Percentiles rank a stretch among this genome's conserved stretches.
Evolutionary conservation across 768 basidiomycete species (phyloP).

Genomic region (Tulasnella sp.): DNA sequence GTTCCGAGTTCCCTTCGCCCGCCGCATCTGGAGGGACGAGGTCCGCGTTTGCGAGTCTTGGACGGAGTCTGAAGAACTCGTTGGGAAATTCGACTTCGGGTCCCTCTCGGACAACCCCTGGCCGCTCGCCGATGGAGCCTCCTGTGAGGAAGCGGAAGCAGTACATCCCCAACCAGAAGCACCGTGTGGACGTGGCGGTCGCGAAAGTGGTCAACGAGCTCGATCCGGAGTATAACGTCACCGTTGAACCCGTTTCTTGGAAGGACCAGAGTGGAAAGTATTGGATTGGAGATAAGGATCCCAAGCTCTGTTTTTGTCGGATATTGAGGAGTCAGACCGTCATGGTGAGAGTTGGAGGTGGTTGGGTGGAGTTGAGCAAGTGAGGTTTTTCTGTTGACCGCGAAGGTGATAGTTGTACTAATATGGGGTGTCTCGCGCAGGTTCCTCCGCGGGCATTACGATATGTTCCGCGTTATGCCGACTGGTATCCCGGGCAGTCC

Average conservation of each 20-base stretch:
- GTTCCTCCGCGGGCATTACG: slow-evolving; percentile 79
- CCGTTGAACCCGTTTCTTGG: slow-evolving; percentile 71
- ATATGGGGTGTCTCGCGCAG: no score
- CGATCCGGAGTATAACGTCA: slow-evolving; percentile 70
- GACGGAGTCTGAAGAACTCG: slow-evolving; percentile 1
- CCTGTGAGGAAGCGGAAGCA: slow-evolving; percentile 39
- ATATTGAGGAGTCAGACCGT: slow-evolving; percentile 85
- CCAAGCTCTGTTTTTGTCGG: slow-evolving; percentile 83
- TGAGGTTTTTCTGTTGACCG: no score
- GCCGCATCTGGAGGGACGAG: background rate
- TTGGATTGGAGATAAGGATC: slow-evolving; percentile 89
- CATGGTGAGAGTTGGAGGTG: slow-evolving; percentile 94
- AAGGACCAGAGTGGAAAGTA: slow-evolving; percentile 89
- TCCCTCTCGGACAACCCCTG: background rate
- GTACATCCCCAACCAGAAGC: slow-evolving; percentile 82
- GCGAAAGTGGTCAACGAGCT: slow-evolving; percentile 86
- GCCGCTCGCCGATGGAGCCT: background rate
- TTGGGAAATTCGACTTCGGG: background rate
- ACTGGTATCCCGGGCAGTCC: slow-evolving; percentile 38
- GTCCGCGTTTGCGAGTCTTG: background rate
- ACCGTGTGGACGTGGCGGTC: slow-evolving; percentile 84
- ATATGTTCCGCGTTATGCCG: slow-evolving; percentile 61
- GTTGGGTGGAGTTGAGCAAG: slow-evolving; percentile 89
- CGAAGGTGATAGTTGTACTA: slow-evolving; percentile 17
- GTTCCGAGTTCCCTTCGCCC: background rate